phyloP scores from a whole-genome alignment of 2,329 filamentous ascomycete genomes.

The Zymoseptoria crescenta region DNA sequence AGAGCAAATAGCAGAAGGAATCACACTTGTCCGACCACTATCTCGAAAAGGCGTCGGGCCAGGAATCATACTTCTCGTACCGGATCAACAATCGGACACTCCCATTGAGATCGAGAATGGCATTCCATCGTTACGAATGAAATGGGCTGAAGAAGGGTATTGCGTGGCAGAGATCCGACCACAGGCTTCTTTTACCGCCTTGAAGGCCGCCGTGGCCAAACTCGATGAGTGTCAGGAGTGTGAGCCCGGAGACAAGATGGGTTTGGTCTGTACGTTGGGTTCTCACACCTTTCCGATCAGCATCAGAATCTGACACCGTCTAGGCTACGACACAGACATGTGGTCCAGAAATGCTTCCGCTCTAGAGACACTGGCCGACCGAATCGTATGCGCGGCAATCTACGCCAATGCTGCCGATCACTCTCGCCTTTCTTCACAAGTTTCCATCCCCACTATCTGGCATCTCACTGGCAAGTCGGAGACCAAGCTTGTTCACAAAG shows the following conservation, averaged over 20 bases:
- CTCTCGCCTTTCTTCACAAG: slow-evolving; percentile 11
- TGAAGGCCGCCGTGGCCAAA: slow-evolving; percentile 17
- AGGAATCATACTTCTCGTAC: slow-evolving; percentile 17
- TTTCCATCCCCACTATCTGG: slow-evolving; percentile 18
- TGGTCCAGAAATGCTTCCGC: slow-evolving; percentile 19
- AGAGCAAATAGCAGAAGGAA: slow-evolving; percentile 11
- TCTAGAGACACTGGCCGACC: slow-evolving; percentile 17
- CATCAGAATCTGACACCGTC: background rate
- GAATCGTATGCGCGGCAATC: slow-evolving; percentile 28
- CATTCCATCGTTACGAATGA: slow-evolving; percentile 31
- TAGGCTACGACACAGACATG: slow-evolving; percentile 10
- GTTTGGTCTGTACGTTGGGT: slow-evolving; percentile 27
- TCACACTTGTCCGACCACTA: slow-evolving; percentile 15
- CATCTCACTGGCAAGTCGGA: slow-evolving; percentile 19
- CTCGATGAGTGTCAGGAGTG: slow-evolving; percentile 25
- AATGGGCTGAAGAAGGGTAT: slow-evolving; percentile 67
- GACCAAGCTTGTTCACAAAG: slow-evolving; percentile 10
- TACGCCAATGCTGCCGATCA: slow-evolving; percentile 24
- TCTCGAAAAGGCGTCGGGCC: slow-evolving; percentile 16
- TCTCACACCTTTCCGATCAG: background rate
- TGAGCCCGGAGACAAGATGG: slow-evolving; percentile 34
- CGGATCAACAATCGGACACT: slow-evolving; percentile 6
- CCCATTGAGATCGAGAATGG: slow-evolving; percentile 17
- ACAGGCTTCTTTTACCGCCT: slow-evolving; percentile 10
- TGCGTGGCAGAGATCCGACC: slow-evolving; percentile 49